Evolutionary conservation across 225 moss, liverwort and hornwort species (phyloP).

Genomic region (Bryum argenteum): DNA sequence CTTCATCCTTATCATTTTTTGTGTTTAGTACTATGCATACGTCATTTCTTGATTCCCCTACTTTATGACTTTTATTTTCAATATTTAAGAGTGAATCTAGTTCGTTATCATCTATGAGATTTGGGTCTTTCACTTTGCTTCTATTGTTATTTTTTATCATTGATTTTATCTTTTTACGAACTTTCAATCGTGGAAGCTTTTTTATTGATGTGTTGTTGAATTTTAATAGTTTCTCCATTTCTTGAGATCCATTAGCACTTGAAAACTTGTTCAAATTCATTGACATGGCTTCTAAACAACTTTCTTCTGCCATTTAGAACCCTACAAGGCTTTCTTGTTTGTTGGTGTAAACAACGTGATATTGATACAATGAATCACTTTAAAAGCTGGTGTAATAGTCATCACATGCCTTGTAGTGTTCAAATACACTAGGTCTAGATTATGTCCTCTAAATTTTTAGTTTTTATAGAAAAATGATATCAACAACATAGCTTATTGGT

Average conservation of each 20-base stretch:
- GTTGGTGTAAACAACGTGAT: not conserved
- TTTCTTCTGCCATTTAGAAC: not conserved
- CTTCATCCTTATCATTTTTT: no score
- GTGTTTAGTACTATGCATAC: no score
- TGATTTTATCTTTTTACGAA: constrained; percentile 26
- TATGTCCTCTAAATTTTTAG: no score
- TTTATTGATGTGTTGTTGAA: not conserved
- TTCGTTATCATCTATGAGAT: not conserved
- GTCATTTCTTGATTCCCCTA: no score
- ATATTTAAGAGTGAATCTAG: not conserved
- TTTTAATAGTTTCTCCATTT: constrained; percentile 20
- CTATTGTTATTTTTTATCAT: constrained; percentile 7
- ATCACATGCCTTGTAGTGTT: no score
- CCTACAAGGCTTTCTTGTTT: not conserved
- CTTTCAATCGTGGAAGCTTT: constrained; percentile 10
- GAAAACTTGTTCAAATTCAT: not conserved
- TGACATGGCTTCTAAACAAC: not conserved
- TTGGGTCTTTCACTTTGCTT: not conserved
- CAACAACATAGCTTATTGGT: no score
- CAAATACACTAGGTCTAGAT: no score
- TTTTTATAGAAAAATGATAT: no score
- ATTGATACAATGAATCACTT: not conserved
- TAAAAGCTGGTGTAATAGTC: no score
- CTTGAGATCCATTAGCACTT: constrained; percentile 3
- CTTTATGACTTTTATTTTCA: not conserved